Base-by-base conservation (phyloP, 1,284 basidiomycete genomes). In the Rhizoctonia solani region DNA sequence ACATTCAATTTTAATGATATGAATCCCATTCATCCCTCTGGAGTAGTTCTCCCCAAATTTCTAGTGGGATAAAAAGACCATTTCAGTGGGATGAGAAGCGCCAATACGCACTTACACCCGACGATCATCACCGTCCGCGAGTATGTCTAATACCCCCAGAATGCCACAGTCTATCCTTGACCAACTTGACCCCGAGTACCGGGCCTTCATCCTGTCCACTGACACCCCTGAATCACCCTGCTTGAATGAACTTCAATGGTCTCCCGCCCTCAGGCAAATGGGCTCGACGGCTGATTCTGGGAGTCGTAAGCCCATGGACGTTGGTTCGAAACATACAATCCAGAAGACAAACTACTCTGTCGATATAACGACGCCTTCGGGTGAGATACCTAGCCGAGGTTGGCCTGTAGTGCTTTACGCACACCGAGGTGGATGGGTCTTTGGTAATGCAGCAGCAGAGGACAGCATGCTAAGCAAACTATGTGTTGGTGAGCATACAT, bases 401-500 rank as follows among this genome's bases (percentile, higher is more conserved):
- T 88, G 86, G 86, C 85, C 85, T 0, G 81, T 83, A 1, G 81
- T 86, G 61, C 77, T 87, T 21, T 87, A 79, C 76, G 85, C 83
- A 73, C 86, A 87, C 71, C 84, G 86, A 70, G 85, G 84, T 84
- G 63, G 65, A 77, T 67, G 44, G 49, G 56, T 30, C 49, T 69
- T 54, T 53, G 67, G 42, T 30, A 61, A 9, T 69, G 54, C 52
- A 25, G n/a, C 53, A 21, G 37, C 29, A 11, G 46, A 37, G 46
- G 11, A 13, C 67, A 71, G 50, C 61, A 70, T 6, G 49, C 66
- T 65, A 67, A 49, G 69, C 58, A 27, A 23, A 69, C 85, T 87
- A 87, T 29, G 88, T 87, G 41, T 89, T 87, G 88, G 89, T 87
- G 0, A 77, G 89, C 2, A 87, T 87, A 78, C 65, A 86, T 89